A percentile compares a stretch with the other conserved stretches of the same genome.
Evolutionary conservation across 2,329 filamentous ascomycete species (phyloP).

Genomic region (Cladophialophora psammophila): DNA sequence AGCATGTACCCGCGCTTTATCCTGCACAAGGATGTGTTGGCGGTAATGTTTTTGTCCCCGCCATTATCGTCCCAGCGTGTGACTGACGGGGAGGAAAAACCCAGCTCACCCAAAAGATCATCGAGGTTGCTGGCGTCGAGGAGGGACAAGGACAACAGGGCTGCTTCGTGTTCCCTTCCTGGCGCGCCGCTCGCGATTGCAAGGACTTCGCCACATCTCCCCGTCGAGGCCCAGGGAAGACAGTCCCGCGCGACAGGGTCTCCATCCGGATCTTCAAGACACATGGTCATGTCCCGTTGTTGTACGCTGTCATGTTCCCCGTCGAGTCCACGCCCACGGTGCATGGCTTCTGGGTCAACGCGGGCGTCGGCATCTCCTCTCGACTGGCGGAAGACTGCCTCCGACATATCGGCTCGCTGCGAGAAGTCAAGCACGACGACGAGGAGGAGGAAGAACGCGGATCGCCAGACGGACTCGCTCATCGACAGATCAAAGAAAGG

Average conservation of each 20-base stretch:
- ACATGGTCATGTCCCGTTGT: not conserved
- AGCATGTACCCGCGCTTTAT: slow-evolving; percentile 33
- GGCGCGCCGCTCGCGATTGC: slow-evolving; percentile 21
- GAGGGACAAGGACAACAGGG: not conserved
- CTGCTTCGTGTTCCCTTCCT: slow-evolving; percentile 26
- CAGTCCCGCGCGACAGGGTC: slow-evolving; percentile 15
- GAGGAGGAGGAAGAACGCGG: not conserved
- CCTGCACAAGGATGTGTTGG: slow-evolving; percentile 27
- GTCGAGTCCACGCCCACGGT: slow-evolving; percentile 4
- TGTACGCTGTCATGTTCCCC: slow-evolving; percentile 34
- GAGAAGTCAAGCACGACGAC: slow-evolving; percentile 13
- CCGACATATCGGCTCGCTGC: slow-evolving; percentile 18
- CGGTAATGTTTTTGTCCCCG: slow-evolving; percentile 6
- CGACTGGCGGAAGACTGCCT: slow-evolving; percentile 31
- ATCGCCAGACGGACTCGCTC: slow-evolving; percentile 8
- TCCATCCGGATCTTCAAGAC: slow-evolving; percentile 21
- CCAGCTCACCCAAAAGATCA: slow-evolving; percentile 27
- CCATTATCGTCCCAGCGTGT: not conserved
- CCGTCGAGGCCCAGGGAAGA: slow-evolving; percentile 6
- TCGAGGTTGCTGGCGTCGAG: slow-evolving; percentile 13
- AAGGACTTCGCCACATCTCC: slow-evolving; percentile 24
- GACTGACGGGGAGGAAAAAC: not conserved
- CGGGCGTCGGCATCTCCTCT: slow-evolving; percentile 34
- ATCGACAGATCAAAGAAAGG: slow-evolving; percentile 17
- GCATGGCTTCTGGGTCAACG: slow-evolving; percentile 28